Conservation (phyloP, 805 yeast species). For the Candida silvicultrix region DNA sequence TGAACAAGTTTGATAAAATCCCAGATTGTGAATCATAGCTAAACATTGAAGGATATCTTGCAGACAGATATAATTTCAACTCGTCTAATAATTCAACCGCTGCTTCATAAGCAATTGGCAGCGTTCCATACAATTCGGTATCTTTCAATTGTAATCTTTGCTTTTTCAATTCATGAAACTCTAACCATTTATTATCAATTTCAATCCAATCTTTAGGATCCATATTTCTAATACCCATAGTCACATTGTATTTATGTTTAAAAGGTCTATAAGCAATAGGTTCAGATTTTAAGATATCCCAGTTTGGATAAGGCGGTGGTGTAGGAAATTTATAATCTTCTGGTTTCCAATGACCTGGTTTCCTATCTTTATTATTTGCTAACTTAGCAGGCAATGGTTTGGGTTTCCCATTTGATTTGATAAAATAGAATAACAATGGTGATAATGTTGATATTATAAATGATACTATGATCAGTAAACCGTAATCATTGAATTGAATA, state of each 20-base stretch:
- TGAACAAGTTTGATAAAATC: constrained; percentile 34
- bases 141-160: constrained; percentile 42
- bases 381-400: constrained; percentile 26
- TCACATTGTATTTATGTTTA: constrained; percentile 55
- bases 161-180: constrained; percentile 46
- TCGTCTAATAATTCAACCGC: constrained; percentile 52
- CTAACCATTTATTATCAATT: constrained; percentile 59
- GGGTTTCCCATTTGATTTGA: neutral
- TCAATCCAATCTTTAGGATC: constrained; percentile 61
- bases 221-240: constrained; percentile 66
- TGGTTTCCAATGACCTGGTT: constrained; percentile 47
- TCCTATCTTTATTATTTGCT: constrained; percentile 40
- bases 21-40: constrained; percentile 10
- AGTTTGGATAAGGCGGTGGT: constrained; percentile 40
- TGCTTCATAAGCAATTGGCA: constrained; percentile 44
- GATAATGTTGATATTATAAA: constrained; percentile 1
- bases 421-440: neutral
- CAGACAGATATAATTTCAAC: constrained; percentile 45
- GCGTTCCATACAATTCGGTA: constrained; percentile 40
- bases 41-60: constrained; percentile 52
- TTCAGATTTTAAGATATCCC: constrained; percentile 43
- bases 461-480: neutral
- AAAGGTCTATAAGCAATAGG: constrained; percentile 66
- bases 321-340: constrained; percentile 43
- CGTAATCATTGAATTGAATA: neutral